Evolutionary conservation across 192 early-diverging fungal genomes (phyloP), one percentile per base, ranked within the genome.

Genomic region (Endogone sp.): DNA sequence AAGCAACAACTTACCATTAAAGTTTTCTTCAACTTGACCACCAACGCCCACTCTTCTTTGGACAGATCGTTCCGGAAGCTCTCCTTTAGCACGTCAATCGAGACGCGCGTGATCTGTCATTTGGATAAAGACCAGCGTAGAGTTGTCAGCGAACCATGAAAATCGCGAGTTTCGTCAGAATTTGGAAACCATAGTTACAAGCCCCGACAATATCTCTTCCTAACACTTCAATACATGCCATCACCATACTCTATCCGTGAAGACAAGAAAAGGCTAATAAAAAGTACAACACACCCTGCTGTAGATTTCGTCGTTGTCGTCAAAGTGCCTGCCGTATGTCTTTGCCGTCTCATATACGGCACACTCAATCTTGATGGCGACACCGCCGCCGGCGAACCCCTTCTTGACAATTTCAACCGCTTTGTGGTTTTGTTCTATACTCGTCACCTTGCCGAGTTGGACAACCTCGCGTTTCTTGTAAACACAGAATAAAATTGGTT

Each of bases 351-450:
- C 93, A 67, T 93, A 91, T 9, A 82, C 81, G 4, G 94, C 80
- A 64, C 88, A 88, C 70, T 99, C 96, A 63, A 99, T 89, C 78
- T 93, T 91, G 67, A 99, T 88, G 25, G 96, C 91, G 13, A 99
- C 89, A 62, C 94, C 91, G 44, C 89, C 95, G 69, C 89, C 86
- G 0, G 91, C 84, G 59, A 84, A 87, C 64, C 91, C 93, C 74
- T 90, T 94, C 81, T 91, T 92, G 63, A 92, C 91, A 56, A 87
- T 79, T 27, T 95, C 89, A 37, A 90, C 75, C 6, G 87, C 63
- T 82, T 98, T 97, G 74, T 92, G 89, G 76, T 99, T 98, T 62
- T 92, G 79, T 78, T 98, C 93, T 76, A 99, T 98, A 61, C 92
- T 88, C 22, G 90, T 87, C 10, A 98, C 94, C 70, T 91, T 93